phyloP scores from a whole-genome alignment of 164 flowering plant genomes.

The Houttuynia cordata region DNA sequence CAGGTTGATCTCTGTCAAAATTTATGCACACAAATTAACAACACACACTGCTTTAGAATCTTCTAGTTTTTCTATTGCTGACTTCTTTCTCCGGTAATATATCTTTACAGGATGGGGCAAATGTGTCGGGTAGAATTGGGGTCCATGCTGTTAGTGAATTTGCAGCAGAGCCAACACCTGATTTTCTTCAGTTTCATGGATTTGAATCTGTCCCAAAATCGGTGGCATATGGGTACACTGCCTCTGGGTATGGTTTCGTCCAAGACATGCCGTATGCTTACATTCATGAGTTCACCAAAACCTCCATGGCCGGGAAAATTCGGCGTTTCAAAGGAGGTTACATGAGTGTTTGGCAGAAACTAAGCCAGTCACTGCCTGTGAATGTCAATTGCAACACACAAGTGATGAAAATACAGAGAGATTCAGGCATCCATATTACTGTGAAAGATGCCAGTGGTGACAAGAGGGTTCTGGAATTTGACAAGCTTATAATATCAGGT shows the following conservation, averaged over 20 bases:
- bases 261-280: slow-evolving; percentile 89
- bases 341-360: slow-evolving; percentile 46
- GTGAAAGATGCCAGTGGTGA: slow-evolving; percentile 23
- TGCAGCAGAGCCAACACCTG: slow-evolving; percentile 50
- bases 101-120: slow-evolving; percentile 44
- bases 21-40: too few species aligned
- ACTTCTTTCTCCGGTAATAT: not conserved
- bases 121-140: slow-evolving; percentile 39
- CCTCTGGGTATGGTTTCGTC: slow-evolving; percentile 77
- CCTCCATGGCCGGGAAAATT: slow-evolving; percentile 82
- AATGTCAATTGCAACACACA: slow-evolving; percentile 42
- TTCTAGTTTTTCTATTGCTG: not conserved
- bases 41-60: not conserved
- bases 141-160: slow-evolving; percentile 52
- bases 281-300: slow-evolving; percentile 67
- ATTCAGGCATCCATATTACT: slow-evolving; percentile 21
- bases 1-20: slow-evolving; percentile 26
- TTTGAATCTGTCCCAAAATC: slow-evolving; percentile 54
- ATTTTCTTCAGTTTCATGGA: slow-evolving; percentile 43
- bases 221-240: slow-evolving; percentile 73
- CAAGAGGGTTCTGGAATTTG: slow-evolving; percentile 31
- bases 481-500: slow-evolving; percentile 60
- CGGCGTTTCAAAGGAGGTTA: slow-evolving; percentile 66
- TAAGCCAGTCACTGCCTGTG: slow-evolving; percentile 37
- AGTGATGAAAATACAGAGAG: slow-evolving; percentile 39